Percentiles rank a stretch among this genome's conserved stretches.
Conservation (phyloP, 306 rosid genomes). For the Begonia loranthoides region DNA sequence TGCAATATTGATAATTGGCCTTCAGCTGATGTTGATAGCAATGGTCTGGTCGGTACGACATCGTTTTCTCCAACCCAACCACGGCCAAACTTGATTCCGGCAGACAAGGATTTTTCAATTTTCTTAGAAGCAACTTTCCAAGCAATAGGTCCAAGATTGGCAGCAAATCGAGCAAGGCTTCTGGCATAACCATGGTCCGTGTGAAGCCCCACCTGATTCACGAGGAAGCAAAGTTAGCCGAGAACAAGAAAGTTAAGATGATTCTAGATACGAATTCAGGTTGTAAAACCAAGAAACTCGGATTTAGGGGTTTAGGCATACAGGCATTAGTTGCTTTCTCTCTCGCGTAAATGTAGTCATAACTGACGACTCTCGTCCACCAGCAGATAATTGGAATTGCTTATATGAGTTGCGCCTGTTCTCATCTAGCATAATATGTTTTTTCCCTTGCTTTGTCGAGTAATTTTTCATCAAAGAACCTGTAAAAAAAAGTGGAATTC, state of each 20-base stretch:
- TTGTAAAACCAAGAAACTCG: not conserved
- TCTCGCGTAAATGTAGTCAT: slow-evolving; percentile 43
- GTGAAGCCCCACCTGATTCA: slow-evolving; percentile 49
- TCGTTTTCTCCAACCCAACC: slow-evolving; percentile 67
- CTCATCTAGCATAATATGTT: slow-evolving; percentile 35
- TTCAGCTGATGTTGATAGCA: slow-evolving; percentile 9
- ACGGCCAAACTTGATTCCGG: slow-evolving; percentile 38
- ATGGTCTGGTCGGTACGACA: slow-evolving; percentile 13
- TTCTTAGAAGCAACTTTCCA: slow-evolving; percentile 46
- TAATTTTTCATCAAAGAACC: slow-evolving; percentile 27
- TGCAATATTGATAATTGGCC: slow-evolving; percentile 16
- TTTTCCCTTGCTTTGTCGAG: slow-evolving; percentile 28
- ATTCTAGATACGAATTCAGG: not conserved
- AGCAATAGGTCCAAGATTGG: slow-evolving; percentile 33
- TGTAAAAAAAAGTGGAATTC: slow-evolving; percentile 4
- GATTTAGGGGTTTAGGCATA: slow-evolving; percentile 2
- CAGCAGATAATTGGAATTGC: slow-evolving; percentile 19
- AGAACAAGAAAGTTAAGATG: slow-evolving; percentile 1
- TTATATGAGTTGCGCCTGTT: slow-evolving; percentile 40
- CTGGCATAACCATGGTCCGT: slow-evolving; percentile 47
- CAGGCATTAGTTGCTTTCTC: slow-evolving; percentile 42
- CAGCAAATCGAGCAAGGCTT: slow-evolving; percentile 54
- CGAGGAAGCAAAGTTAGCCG: slow-evolving; percentile 12
- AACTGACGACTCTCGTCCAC: slow-evolving; percentile 32
- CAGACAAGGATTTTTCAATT: slow-evolving; percentile 32